These are phyloP conservation scores for Amanita subjunquillea DNA, from an alignment of 768 basidiomycete genomes.

Conservation along the genomic window DNA sequence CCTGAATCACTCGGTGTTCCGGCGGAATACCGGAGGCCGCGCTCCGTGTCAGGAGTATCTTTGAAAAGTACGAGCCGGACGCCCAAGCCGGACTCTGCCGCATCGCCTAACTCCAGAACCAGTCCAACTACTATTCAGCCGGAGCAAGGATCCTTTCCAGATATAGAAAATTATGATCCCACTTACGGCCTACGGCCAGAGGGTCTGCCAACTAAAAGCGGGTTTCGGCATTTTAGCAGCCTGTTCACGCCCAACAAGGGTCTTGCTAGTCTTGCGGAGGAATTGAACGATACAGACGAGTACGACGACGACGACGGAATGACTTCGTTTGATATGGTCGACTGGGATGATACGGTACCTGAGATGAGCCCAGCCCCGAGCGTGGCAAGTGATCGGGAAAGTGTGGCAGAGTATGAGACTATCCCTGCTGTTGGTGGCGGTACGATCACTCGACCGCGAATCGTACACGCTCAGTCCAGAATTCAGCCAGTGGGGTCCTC, in stretches of 20 bases:
- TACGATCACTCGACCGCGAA: constrained; percentile 72
- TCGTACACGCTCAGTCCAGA: constrained; percentile 78
- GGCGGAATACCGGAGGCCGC: constrained; percentile 19
- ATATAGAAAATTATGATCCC: constrained; percentile 85
- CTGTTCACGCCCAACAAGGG: constrained; percentile 61
- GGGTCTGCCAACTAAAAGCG: constrained; percentile 75
- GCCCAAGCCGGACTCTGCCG: constrained; percentile 11
- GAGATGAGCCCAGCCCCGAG: constrained; percentile 34
- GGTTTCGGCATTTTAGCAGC: constrained; percentile 69
- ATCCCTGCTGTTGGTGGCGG: constrained; percentile 92
- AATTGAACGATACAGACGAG: constrained; percentile 28
- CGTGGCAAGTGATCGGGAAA: constrained; percentile 27
- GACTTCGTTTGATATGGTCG: constrained; percentile 50
- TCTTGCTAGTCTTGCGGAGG: constrained; percentile 75
- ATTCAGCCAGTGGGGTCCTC: constrained; percentile 35
- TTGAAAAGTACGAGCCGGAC: constrained; percentile 20
- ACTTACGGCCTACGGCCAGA: constrained; percentile 95
- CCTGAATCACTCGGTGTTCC: constrained; percentile 14
- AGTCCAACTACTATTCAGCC: constrained; percentile 16
- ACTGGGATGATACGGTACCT: constrained; percentile 57
- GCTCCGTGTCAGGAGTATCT: constrained; percentile 35
- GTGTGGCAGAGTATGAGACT: constrained; percentile 66
- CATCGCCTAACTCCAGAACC: constrained; percentile 13
- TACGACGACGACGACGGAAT: constrained; percentile 25
- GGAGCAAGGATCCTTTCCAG: constrained; percentile 23